Percentiles rank a stretch among this genome's conserved stretches.
Evolutionary conservation across 352 stramenopile genomes (phyloP).

Genomic region (Pythium insidiosum): DNA sequence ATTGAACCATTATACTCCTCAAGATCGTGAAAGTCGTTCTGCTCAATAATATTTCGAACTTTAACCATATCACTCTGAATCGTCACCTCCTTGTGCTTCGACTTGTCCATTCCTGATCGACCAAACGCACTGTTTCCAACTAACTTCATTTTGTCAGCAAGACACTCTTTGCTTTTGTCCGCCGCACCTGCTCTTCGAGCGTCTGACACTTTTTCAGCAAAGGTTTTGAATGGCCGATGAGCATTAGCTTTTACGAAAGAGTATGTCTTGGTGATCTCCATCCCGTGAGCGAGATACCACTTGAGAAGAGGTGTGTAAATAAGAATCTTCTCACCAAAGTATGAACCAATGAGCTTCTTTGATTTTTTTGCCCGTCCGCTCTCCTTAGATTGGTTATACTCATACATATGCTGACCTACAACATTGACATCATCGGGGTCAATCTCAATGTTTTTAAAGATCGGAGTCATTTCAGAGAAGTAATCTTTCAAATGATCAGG

Average conservation of each 20-base stretch:
- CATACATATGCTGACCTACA: slow-evolving; percentile 25
- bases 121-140: slow-evolving; percentile 12
- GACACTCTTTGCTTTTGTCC: slow-evolving; percentile 11
- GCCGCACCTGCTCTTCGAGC: slow-evolving; percentile 17
- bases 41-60: not conserved
- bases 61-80: slow-evolving; percentile 3
- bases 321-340: slow-evolving; percentile 26
- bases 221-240: slow-evolving; percentile 12
- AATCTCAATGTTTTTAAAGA: slow-evolving; percentile 29
- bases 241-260: slow-evolving; percentile 17
- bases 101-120: slow-evolving; percentile 11
- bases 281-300: slow-evolving; percentile 26
- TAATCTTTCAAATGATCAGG: slow-evolving; percentile 22
- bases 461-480: slow-evolving; percentile 27
- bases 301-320: slow-evolving; percentile 27
- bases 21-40: slow-evolving; percentile 3
- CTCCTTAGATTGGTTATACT: slow-evolving; percentile 5
- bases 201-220: slow-evolving; percentile 14
- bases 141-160: slow-evolving; percentile 14
- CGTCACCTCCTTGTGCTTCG: slow-evolving; percentile 12
- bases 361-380: not conserved
- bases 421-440: slow-evolving; percentile 9
- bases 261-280: slow-evolving; percentile 20
- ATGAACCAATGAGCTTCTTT: slow-evolving; percentile 21
- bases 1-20: slow-evolving; percentile 6